Conservation (phyloP, 805 yeast genomes). For the Candida odintsovae region DNA sequence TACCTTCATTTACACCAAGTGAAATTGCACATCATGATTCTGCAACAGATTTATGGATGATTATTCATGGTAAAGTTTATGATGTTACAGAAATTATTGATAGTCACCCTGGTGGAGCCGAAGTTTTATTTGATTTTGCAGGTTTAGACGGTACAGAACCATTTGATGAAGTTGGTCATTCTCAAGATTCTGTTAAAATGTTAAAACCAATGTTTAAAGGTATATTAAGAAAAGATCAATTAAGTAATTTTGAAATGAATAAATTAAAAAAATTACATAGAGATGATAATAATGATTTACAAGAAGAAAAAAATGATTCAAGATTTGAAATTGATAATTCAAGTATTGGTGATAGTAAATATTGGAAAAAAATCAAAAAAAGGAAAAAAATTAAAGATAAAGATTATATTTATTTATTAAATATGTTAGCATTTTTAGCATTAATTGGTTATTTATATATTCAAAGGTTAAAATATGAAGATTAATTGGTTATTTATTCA, state of each 20-base stretch:
- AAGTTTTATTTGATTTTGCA: slow-evolving; percentile 71
- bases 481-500: no score
- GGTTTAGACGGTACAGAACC: slow-evolving; percentile 75
- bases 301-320: neutral
- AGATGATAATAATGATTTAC: slow-evolving; percentile 4
- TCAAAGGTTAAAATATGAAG: slow-evolving; percentile 12
- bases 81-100: slow-evolving; percentile 61
- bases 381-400: slow-evolving; percentile 8
- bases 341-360: slow-evolving; percentile 23
- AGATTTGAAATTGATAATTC: slow-evolving; percentile 12
- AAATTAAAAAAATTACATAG: neutral
- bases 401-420: neutral
- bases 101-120: slow-evolving; percentile 69
- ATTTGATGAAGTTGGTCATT: slow-evolving; percentile 93
- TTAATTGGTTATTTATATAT: slow-evolving; percentile 14
- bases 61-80: slow-evolving; percentile 74
- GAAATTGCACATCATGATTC: slow-evolving; percentile 17
- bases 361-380: slow-evolving; percentile 5
- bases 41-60: slow-evolving; percentile 66
- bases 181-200: slow-evolving; percentile 86
- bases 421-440: slow-evolving; percentile 11
- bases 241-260: neutral
- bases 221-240: slow-evolving; percentile 43
- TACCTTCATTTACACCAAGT: slow-evolving; percentile 6
- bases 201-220: slow-evolving; percentile 70